Conservation (phyloP, 768 basidiomycete genomes). For the Lepiota brunneoincarnata region DNA sequence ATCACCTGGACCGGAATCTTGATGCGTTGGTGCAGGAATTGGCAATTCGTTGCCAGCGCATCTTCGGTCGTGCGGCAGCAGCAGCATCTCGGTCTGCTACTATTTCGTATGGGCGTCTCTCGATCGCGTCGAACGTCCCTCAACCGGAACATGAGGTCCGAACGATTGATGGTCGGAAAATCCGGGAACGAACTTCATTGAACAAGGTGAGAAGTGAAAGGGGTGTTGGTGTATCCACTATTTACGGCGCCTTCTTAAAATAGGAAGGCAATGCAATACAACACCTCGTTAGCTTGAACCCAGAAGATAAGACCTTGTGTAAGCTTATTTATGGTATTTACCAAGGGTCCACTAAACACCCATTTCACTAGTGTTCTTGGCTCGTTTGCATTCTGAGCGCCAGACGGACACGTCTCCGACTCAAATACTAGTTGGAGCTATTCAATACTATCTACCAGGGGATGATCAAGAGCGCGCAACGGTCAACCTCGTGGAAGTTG, state of each 20-base stretch:
- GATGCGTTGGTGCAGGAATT: conserved; percentile 62
- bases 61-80: conserved; percentile 61
- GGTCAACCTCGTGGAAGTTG: conserved; percentile 59
- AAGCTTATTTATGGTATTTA: conserved; percentile 10
- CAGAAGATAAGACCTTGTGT: conserved; percentile 28
- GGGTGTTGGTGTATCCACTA: conserved; percentile 16
- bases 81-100: conserved; percentile 63
- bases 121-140: not conserved
- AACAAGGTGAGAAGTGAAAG: conserved; percentile 43
- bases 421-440: conserved; percentile 47
- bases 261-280: conserved; percentile 46
- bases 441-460: conserved; percentile 50
- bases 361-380: conserved; percentile 48
- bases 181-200: conserved; percentile 54
- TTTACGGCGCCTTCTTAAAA: conserved; percentile 12
- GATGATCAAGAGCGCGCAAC: conserved; percentile 32
- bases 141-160: conserved; percentile 4
- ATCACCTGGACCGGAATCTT: conserved; percentile 65
- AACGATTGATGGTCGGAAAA: conserved; percentile 7
- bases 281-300: conserved; percentile 48
- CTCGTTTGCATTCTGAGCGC: conserved; percentile 45
- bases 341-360: conserved; percentile 6
- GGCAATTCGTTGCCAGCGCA: conserved; percentile 53
- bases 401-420: conserved; percentile 22
- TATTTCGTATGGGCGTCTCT: conserved; percentile 9